phyloP scores from a whole-genome alignment of 2,329 filamentous ascomycete genomes.

The Alternaria angustiovoidea region DNA sequence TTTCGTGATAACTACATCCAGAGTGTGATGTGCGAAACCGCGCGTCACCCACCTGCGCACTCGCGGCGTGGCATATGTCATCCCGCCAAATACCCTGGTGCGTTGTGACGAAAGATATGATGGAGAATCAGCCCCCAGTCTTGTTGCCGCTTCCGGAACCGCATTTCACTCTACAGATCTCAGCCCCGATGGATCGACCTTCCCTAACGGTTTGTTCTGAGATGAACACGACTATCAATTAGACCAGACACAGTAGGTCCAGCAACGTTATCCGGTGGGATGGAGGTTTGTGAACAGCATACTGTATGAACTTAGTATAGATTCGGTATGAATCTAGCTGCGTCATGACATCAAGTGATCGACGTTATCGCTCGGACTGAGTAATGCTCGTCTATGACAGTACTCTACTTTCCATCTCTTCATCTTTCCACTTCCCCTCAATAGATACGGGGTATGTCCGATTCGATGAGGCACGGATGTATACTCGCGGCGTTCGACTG shows the following conservation, averaged over 20 bases:
- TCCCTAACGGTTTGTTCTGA: background rate
- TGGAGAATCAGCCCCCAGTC: background rate
- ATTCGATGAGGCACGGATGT: background rate
- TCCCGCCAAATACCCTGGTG: background rate
- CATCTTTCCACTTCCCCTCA: background rate
- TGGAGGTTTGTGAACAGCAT: background rate
- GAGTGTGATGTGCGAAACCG: background rate
- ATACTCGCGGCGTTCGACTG: background rate
- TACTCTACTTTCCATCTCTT: background rate
- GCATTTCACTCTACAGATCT: background rate
- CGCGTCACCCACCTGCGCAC: background rate
- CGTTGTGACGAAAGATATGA: background rate
- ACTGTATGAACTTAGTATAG: background rate
- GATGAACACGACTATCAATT: background rate
- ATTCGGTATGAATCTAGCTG: background rate
- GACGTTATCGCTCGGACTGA: background rate
- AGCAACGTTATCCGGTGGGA: background rate
- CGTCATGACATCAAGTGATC: background rate
- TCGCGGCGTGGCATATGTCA: conserved; percentile 1
- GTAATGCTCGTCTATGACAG: background rate
- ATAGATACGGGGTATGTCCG: background rate
- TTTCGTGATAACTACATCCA: conserved; percentile 4
- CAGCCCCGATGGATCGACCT: background rate
- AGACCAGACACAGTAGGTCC: background rate
- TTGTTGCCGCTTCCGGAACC: background rate